Evolutionary conservation across 495 filamentous ascomycete genomes (phyloP).

Genomic region (Tuber melanosporum): DNA sequence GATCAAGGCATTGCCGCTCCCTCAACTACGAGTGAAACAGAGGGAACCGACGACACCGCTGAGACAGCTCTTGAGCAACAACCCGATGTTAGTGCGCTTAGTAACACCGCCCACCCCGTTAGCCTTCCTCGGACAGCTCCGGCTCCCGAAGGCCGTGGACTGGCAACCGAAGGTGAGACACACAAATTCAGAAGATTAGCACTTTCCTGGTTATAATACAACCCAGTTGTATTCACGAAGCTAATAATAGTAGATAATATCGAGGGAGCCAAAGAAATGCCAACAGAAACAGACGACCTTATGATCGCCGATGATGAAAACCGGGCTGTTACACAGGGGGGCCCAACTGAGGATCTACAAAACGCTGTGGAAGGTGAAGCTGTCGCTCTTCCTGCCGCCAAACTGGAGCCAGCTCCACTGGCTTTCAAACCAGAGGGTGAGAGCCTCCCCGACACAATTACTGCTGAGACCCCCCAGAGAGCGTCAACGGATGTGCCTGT

Average conservation of each 20-base stretch:
- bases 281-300: background rate
- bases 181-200: background rate
- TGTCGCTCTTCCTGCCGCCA: background rate
- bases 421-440: conserved; percentile 5
- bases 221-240: background rate
- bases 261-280: background rate
- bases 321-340: background rate
- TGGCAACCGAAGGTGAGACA: background rate
- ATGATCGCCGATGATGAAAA: background rate
- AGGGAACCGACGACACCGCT: background rate
- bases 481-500: background rate
- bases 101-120: background rate
- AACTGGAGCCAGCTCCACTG: background rate
- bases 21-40: background rate
- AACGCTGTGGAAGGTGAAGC: background rate
- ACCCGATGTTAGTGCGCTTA: background rate
- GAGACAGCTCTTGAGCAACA: background rate
- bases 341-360: background rate
- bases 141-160: background rate
- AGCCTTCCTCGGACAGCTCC: background rate
- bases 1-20: background rate
- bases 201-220: background rate
- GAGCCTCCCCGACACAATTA: background rate
- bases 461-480: background rate
- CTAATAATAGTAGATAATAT: background rate